Conservation (phyloP, 805 yeast genomes). For the Yarrowia divulgata region DNA sequence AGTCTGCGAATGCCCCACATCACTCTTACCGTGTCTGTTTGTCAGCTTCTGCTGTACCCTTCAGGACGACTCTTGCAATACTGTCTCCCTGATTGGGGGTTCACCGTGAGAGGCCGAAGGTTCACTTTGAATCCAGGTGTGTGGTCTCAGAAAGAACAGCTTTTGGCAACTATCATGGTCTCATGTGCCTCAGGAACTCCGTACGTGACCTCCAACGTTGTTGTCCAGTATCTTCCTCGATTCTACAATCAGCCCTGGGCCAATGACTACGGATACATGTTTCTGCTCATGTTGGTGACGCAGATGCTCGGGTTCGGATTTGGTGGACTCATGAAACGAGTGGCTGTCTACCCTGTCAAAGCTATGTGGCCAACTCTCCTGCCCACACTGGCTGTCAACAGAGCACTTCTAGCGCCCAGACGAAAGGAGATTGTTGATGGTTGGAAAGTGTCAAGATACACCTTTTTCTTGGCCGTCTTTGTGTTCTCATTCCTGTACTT, state of each 20-base stretch:
- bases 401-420: slow-evolving; percentile 50
- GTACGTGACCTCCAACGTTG: slow-evolving; percentile 37
- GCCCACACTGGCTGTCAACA: slow-evolving; percentile 57
- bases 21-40: slow-evolving; percentile 57
- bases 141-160: slow-evolving; percentile 66
- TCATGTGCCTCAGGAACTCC: slow-evolving; percentile 54
- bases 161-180: slow-evolving; percentile 59
- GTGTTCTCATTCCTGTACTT: slow-evolving; percentile 60
- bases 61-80: slow-evolving; percentile 52
- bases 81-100: slow-evolving; percentile 47
- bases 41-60: slow-evolving; percentile 66
- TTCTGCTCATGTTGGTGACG: slow-evolving; percentile 57
- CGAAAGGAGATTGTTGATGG: slow-evolving; percentile 60
- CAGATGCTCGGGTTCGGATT: slow-evolving; percentile 61
- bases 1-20: slow-evolving; percentile 61
- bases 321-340: slow-evolving; percentile 63
- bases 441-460: slow-evolving; percentile 64
- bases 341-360: slow-evolving; percentile 54
- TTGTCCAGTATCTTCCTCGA: slow-evolving; percentile 38
- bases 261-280: slow-evolving; percentile 51
- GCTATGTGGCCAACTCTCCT: slow-evolving; percentile 61
- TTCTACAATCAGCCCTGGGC: slow-evolving; percentile 42
- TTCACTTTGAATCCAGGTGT: slow-evolving; percentile 64
- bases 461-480: slow-evolving; percentile 57
- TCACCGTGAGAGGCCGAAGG: slow-evolving; percentile 46